Percentiles rank a stretch among this genome's conserved stretches.
These are phyloP conservation scores for Eimeria maxima DNA, from an alignment of 169 alveolate genomes.

Conservation along the genomic window DNA sequence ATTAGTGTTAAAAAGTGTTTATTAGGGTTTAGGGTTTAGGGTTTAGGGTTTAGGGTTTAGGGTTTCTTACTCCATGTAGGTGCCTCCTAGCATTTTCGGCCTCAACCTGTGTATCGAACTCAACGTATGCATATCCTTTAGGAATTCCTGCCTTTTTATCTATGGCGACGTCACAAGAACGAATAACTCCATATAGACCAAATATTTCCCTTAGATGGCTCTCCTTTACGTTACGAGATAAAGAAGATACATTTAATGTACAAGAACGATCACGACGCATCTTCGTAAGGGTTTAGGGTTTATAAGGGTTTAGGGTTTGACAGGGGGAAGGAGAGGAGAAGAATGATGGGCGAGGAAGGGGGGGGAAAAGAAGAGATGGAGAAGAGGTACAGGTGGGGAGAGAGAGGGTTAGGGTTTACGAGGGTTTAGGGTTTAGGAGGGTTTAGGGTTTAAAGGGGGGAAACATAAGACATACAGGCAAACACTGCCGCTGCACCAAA, in stretches of 20 bases:
- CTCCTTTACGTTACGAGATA: slow-evolving; percentile 82
- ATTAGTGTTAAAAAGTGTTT: not conserved
- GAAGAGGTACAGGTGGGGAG: no score
- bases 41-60: slow-evolving; percentile 35
- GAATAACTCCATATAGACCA: slow-evolving; percentile 80
- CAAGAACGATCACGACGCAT: slow-evolving; percentile 77
- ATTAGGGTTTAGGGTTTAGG: not conserved
- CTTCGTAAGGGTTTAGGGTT: slow-evolving; percentile 28
- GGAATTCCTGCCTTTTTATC: slow-evolving; percentile 80
- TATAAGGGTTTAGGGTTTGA: slow-evolving; percentile 15
- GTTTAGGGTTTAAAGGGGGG: not conserved
- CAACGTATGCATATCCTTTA: slow-evolving; percentile 84
- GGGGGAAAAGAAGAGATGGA: no score
- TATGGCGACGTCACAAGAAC: slow-evolving; percentile 47
- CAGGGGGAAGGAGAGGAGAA: no score
- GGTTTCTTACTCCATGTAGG: slow-evolving; percentile 72
- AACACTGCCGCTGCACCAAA: not conserved
- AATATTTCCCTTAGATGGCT: slow-evolving; percentile 81
- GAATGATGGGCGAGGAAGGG: no score
- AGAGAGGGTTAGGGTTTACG: no score
- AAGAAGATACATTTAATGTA: slow-evolving; percentile 80
- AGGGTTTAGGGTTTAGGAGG: not conserved
- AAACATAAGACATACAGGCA: no score
- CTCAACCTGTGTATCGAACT: slow-evolving; percentile 65
- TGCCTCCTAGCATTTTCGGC: slow-evolving; percentile 78